A percentile compares a stretch with the other conserved stretches of the same genome.
phyloP scores from a whole-genome alignment of 331 rosid genomes.

The Malus hybrid region DNA sequence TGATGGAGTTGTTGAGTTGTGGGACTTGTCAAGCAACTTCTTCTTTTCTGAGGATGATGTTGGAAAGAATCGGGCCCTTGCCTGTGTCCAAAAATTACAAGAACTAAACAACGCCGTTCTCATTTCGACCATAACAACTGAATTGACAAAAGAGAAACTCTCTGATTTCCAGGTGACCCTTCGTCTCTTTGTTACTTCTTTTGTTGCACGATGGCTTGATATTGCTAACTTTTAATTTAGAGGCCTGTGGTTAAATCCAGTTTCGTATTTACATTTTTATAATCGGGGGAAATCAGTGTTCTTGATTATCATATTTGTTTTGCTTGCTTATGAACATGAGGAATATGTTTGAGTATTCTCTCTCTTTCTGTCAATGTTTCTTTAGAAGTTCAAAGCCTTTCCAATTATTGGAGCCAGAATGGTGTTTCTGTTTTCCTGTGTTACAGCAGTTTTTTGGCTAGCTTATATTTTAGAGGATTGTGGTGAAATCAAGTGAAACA shows the following conservation, averaged over 20 bases:
- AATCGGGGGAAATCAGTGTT: neutral
- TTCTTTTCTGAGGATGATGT: slow-evolving; percentile 17
- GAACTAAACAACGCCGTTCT: slow-evolving; percentile 22
- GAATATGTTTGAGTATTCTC: neutral
- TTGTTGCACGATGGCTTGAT: neutral
- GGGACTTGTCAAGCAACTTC: slow-evolving; percentile 20
- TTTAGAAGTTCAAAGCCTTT: neutral
- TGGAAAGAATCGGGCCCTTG: slow-evolving; percentile 25
- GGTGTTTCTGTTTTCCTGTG: too few species aligned
- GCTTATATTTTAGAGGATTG: neutral
- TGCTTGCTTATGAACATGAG: neutral
- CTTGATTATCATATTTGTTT: neutral
- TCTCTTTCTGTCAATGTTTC: neutral
- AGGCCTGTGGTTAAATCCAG: neutral
- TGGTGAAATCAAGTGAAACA: neutral
- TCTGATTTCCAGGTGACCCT: slow-evolving; percentile 20
- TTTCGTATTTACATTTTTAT: neutral
- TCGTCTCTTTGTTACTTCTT: neutral
- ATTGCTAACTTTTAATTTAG: neutral
- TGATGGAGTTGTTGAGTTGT: slow-evolving; percentile 24
- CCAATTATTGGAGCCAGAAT: too few species aligned
- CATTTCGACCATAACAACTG: slow-evolving; percentile 4
- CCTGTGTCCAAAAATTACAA: slow-evolving; percentile 20
- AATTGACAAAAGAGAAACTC: slow-evolving; percentile 19
- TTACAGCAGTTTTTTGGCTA: neutral